Evolutionary conservation across 108 stramenopile genomes (phyloP).

Genomic region (Fragilaria crotonensis): DNA sequence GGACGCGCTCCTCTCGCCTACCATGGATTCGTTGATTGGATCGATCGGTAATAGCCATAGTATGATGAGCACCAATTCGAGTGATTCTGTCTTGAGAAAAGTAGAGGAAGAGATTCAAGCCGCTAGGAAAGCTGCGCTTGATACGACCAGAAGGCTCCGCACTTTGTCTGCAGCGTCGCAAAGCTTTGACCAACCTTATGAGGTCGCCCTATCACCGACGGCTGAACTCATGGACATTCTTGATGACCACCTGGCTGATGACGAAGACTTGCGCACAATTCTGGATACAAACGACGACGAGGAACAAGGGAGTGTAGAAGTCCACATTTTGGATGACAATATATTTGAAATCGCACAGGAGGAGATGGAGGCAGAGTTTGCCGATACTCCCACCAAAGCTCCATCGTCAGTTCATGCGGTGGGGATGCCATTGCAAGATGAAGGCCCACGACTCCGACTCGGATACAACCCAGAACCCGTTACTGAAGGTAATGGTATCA

Average conservation of each 20-base stretch:
- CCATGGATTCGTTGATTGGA: background rate
- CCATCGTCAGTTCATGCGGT: background rate
- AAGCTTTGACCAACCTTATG: too few relatives aligned
- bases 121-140: constrained; percentile 18
- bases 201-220: background rate
- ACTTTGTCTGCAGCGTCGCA: background rate
- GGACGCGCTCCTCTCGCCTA: constrained; percentile 1
- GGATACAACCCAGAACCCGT: background rate
- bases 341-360: background rate
- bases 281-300: background rate
- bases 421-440: background rate
- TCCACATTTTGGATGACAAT: background rate
- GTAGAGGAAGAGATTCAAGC: constrained; percentile 50
- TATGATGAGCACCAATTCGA: constrained; percentile 14
- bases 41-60: background rate
- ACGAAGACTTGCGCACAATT: background rate
- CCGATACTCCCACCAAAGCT: background rate
- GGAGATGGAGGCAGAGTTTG: background rate
- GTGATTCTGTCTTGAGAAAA: constrained; percentile 31
- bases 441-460: background rate
- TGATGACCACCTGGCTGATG: background rate
- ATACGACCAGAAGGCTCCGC: background rate
- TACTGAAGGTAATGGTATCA: too few relatives aligned
- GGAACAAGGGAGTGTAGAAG: background rate
- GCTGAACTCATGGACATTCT: background rate